Evolutionary conservation across 441 rosid species (phyloP).

Genomic region (Rhodomyrtus psidioides): DNA sequence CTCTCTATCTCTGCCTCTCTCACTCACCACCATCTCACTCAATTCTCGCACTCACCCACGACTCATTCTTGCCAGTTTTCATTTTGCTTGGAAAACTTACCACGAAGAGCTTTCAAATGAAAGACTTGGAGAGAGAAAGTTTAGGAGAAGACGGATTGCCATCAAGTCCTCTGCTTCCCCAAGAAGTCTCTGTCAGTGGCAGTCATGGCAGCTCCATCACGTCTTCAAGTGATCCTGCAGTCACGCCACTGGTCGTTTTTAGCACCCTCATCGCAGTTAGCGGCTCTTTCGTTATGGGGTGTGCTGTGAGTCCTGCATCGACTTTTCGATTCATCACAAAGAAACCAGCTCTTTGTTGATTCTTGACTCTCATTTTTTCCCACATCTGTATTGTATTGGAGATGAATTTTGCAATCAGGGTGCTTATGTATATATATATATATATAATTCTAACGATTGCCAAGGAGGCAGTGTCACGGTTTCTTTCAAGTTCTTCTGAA

Average conservation of each 20-base stretch:
- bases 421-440: too few relatives aligned
- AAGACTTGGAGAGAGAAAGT: not conserved
- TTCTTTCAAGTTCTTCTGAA: not conserved
- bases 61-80: not conserved
- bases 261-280: conserved; percentile 16
- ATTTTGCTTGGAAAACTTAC: not conserved
- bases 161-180: not conserved
- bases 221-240: not conserved
- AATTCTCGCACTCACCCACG: not conserved
- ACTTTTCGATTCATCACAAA: not conserved
- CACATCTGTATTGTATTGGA: not conserved
- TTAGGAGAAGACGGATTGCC: not conserved
- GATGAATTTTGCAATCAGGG: not conserved
- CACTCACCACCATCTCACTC: not conserved
- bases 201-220: not conserved
- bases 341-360: not conserved
- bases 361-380: not conserved
- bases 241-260: conserved; percentile 6
- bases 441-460: not conserved
- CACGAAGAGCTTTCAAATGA: not conserved
- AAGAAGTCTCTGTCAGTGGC: not conserved
- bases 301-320: conserved; percentile 10
- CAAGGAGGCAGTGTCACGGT: not conserved
- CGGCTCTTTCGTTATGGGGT: conserved; percentile 12
- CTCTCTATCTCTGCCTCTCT: not conserved